A percentile compares a stretch with the other conserved stretches of the same genome.
These are phyloP conservation scores for Inga leiocalycina DNA, from an alignment of 306 rosid species.

Conservation along the genomic window DNA sequence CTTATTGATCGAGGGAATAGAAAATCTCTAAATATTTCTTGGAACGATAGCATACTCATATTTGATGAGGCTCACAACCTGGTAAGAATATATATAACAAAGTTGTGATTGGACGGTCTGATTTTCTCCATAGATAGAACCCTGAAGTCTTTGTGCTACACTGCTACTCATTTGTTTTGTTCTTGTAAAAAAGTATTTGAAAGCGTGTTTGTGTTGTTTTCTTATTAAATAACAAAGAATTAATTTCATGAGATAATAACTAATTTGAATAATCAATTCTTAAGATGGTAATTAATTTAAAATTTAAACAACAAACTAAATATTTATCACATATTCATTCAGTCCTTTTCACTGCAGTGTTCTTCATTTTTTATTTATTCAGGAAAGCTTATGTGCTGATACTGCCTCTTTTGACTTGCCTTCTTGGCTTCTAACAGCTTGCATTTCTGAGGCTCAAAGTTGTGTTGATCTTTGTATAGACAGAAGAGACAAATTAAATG, in stretches of 20 bases:
- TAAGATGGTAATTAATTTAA: neutral
- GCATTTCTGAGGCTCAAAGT: too few species aligned
- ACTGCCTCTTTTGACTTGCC: too few species aligned
- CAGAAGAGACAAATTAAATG: slow-evolving; percentile 75
- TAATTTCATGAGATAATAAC: neutral
- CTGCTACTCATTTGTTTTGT: slow-evolving; percentile 6
- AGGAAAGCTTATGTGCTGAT: too few species aligned
- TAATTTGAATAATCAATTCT: neutral
- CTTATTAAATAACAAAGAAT: neutral
- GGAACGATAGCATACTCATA: slow-evolving; percentile 82
- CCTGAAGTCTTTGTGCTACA: slow-evolving; percentile 6
- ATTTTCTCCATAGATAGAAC: slow-evolving; percentile 25
- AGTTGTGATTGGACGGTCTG: slow-evolving; percentile 27
- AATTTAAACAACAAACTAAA: neutral
- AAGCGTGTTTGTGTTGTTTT: neutral
- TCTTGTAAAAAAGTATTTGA: neutral
- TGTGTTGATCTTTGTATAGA: too few species aligned
- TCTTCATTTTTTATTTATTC: slow-evolving; percentile 42
- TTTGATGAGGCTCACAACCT: slow-evolving; percentile 99
- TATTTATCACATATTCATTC: neutral
- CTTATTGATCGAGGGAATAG: slow-evolving; percentile 77
- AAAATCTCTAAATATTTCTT: slow-evolving; percentile 54
- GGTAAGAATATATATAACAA: slow-evolving; percentile 50
- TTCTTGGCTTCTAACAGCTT: too few species aligned
- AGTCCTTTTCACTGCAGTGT: slow-evolving; percentile 17